Conservation (phyloP, 1,284 basidiomycete genomes). For the Irpex sp. region DNA sequence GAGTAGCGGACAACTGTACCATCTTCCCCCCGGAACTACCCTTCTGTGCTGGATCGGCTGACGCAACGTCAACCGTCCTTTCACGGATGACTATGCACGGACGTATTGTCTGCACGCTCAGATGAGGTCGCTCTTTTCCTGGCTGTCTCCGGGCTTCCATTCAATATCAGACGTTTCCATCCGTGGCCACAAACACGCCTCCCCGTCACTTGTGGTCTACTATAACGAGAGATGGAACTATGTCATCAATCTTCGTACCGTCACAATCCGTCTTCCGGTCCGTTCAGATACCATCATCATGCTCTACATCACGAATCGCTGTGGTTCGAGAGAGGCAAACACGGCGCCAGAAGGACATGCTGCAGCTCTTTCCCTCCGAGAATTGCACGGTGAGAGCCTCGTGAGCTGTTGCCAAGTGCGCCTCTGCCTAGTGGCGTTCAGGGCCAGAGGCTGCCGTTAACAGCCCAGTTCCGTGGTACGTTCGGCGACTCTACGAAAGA, state of each 20-base stretch:
- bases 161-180: slow-evolving; percentile 5
- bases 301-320: background rate
- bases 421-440: background rate
- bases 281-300: slow-evolving; percentile 5
- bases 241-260: background rate
- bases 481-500: background rate
- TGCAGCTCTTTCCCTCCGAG: slow-evolving; percentile 10
- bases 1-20: background rate
- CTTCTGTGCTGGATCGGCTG: background rate
- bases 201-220: background rate
- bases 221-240: background rate
- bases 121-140: background rate
- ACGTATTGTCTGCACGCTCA: background rate
- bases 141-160: background rate
- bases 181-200: background rate
- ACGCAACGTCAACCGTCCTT: background rate
- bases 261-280: slow-evolving; percentile 6
- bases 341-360: slow-evolving; percentile 9
- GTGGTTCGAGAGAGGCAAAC: slow-evolving; percentile 1
- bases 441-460: slow-evolving; percentile 3
- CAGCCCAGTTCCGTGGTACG: slow-evolving; percentile 1
- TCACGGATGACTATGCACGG: background rate
- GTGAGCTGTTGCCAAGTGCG: slow-evolving; percentile 13
- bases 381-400: slow-evolving; percentile 14
- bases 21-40: background rate